These are phyloP conservation scores for Craterostigma plantagineum DNA, from an alignment of 257 asterid species.

Conservation along the genomic window DNA sequence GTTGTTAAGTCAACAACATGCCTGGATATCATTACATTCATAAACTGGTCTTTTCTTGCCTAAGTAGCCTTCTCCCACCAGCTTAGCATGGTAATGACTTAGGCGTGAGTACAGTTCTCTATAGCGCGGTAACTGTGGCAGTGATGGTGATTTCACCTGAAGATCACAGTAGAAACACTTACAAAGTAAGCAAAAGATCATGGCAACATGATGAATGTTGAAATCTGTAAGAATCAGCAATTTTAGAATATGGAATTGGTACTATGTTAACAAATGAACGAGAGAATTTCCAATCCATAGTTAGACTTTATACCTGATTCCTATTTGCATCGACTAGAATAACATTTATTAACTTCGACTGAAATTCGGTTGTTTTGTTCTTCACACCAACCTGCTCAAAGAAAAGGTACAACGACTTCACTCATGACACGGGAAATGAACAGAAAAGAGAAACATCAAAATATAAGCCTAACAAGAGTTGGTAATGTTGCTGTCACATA, in stretches of 20 bases:
- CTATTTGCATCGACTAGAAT: constrained; percentile 71
- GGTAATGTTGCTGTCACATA: not conserved
- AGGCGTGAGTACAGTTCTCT: constrained; percentile 52
- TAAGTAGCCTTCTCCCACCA: constrained; percentile 90
- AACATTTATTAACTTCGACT: constrained; percentile 63
- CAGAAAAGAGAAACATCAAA: not conserved
- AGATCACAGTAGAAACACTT: constrained; percentile 7
- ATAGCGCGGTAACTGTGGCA: constrained; percentile 77
- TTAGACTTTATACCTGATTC: constrained; percentile 63
- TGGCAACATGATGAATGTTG: not conserved
- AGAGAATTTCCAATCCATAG: not conserved
- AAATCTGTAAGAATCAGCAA: constrained; percentile 2
- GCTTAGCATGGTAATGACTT: constrained; percentile 66
- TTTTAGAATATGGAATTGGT: constrained; percentile 2
- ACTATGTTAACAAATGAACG: too few relatives aligned
- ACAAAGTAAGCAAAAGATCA: not conserved
- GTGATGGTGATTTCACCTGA: constrained; percentile 68
- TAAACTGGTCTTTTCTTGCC: constrained; percentile 82
- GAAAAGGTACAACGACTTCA: constrained; percentile 1
- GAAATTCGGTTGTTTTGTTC: constrained; percentile 68
- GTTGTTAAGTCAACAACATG: constrained; percentile 5
- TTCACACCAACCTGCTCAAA: constrained; percentile 85
- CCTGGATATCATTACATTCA: constrained; percentile 85
- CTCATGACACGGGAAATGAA: not conserved
- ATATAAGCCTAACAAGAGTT: not conserved